A percentile compares a stretch with the other conserved stretches of the same genome.
phyloP scores from a whole-genome alignment of 345 rosid species.

The Hibiscus tridactylites region DNA sequence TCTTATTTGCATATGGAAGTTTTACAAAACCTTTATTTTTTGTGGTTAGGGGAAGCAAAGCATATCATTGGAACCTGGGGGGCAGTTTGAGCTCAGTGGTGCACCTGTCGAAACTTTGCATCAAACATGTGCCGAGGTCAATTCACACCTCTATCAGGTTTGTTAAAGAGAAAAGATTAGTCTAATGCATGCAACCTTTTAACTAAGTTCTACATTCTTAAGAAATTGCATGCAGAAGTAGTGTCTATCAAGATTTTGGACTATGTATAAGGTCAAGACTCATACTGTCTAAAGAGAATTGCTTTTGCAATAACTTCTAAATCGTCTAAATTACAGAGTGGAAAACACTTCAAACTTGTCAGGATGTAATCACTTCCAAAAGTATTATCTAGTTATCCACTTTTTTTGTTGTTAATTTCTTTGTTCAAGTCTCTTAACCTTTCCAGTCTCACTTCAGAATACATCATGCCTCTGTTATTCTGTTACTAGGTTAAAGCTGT shows the following conservation, averaged over 20 bases:
- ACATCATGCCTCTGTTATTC: neutral
- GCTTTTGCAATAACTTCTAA: neutral
- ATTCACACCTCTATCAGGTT: constrained; percentile 97
- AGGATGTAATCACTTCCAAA: neutral
- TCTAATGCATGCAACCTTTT: neutral
- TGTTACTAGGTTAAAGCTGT: constrained; percentile 85
- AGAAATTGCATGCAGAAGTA: neutral
- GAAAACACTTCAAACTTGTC: neutral
- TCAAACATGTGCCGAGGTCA: constrained; percentile 99
- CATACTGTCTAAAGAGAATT: neutral
- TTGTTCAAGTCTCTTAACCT: neutral
- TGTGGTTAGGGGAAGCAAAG: constrained; percentile 84
- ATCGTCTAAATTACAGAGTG: neutral
- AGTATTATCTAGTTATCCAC: neutral
- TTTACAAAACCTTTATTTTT: neutral
- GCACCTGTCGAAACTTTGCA: constrained; percentile 99
- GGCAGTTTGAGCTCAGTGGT: constrained; percentile 24
- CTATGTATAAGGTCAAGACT: neutral
- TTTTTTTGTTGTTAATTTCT: neutral
- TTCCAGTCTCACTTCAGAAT: neutral
- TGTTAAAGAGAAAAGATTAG: constrained; percentile 2
- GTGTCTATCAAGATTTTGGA: neutral
- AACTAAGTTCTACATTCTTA: neutral
- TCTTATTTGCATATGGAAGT: neutral
- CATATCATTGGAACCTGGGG: constrained; percentile 99